These are phyloP conservation scores for Coleophoma eucalyptorum DNA, from an alignment of 2,329 filamentous ascomycete species.

Conservation along the genomic window DNA sequence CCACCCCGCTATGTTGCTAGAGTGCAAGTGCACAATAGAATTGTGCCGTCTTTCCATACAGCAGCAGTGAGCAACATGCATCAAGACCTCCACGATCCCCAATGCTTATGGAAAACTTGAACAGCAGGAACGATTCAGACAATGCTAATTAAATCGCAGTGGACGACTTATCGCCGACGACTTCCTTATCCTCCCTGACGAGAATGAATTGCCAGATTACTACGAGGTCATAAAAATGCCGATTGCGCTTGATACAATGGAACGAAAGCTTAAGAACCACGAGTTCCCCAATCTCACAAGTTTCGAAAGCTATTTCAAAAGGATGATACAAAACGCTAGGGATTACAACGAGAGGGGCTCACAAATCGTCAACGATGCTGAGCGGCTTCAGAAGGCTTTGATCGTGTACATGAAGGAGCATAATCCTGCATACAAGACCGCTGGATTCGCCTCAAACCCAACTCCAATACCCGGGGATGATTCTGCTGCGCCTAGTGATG, in stretches of 20 bases:
- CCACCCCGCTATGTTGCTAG: slow-evolving; percentile 7
- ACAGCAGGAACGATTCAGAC: too few species aligned
- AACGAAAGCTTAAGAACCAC: slow-evolving; percentile 66
- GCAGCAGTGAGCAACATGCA: background rate
- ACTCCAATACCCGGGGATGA: slow-evolving; percentile 62
- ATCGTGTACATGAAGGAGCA: slow-evolving; percentile 85
- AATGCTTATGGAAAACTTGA: too few species aligned
- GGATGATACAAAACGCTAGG: slow-evolving; percentile 85
- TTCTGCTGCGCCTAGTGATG: slow-evolving; percentile 20
- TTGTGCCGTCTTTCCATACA: too few species aligned
- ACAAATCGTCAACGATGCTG: slow-evolving; percentile 75
- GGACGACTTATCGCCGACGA: slow-evolving; percentile 71
- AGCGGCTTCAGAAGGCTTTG: slow-evolving; percentile 79
- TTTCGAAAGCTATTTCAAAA: slow-evolving; percentile 81
- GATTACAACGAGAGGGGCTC: slow-evolving; percentile 75
- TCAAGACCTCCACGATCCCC: background rate
- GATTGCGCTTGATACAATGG: slow-evolving; percentile 72
- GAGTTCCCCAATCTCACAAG: slow-evolving; percentile 69
- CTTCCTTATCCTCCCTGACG: slow-evolving; percentile 69
- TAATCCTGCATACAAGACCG: slow-evolving; percentile 75
- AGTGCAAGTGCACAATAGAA: background rate
- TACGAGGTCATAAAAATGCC: slow-evolving; percentile 75
- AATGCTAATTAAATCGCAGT: slow-evolving; percentile 32
- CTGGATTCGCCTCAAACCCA: slow-evolving; percentile 65
- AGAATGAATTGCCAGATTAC: slow-evolving; percentile 66